A percentile compares a stretch with the other conserved stretches of the same genome.
phyloP scores from a whole-genome alignment of 106 monocot genomes.

The Allium fistulosum region DNA sequence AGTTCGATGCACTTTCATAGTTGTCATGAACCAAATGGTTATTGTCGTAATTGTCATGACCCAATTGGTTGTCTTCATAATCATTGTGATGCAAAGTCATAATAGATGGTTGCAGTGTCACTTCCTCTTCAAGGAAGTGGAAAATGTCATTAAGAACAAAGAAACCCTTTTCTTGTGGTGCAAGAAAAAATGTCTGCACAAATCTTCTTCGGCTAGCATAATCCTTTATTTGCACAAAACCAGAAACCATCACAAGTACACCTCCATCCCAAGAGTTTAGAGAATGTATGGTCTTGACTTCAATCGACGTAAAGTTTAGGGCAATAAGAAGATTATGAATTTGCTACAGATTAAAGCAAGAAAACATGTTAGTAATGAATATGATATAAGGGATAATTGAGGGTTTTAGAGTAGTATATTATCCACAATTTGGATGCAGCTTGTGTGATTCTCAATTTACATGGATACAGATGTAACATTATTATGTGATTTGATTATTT shows the following conservation, averaged over 20 bases:
- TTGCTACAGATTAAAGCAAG: constrained; percentile 13
- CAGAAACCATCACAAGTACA: constrained; percentile 54
- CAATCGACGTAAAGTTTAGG: constrained; percentile 42
- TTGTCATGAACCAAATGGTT: too few species aligned
- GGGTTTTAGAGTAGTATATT: too few species aligned
- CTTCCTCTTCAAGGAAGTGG: constrained; percentile 54
- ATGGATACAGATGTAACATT: too few species aligned
- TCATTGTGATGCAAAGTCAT: constrained; percentile 13
- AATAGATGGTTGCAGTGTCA: constrained; percentile 11
- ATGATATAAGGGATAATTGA: background rate
- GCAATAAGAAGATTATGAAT: constrained; percentile 28
- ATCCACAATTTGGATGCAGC: too few species aligned
- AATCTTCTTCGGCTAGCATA: constrained; percentile 34
- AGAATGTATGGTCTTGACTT: constrained; percentile 57
- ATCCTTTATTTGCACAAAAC: constrained; percentile 41
- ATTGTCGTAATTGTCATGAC: too few species aligned
- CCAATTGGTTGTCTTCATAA: constrained; percentile 12
- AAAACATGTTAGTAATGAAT: constrained; percentile 3
- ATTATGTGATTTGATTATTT: too few species aligned
- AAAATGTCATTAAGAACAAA: constrained; percentile 69
- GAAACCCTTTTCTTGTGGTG: constrained; percentile 71
- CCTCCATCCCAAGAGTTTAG: constrained; percentile 55
- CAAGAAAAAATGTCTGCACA: constrained; percentile 70
- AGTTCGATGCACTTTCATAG: too few species aligned
- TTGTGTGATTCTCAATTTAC: too few species aligned